Base-by-base conservation (phyloP, 257 asterid genomes). In the Agastache rugosa region DNA sequence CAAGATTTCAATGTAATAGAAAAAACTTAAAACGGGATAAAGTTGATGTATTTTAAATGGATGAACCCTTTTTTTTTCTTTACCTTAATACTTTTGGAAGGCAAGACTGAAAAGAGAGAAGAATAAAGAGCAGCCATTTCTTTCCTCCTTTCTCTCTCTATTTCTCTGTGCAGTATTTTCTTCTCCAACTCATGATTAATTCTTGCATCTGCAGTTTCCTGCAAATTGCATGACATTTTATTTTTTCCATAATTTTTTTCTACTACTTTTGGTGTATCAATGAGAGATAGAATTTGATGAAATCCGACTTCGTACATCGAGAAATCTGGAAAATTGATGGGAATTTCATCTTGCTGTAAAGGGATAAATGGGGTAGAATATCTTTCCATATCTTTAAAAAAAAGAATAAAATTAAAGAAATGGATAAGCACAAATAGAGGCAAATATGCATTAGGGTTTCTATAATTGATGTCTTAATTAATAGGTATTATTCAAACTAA, bases 81-180 rank as follows among this genome's bases (percentile, higher is more conserved):
- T 14, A 87, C 90, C 88, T 83, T 82, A 29, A 83, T 69, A 70
- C 25, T 71, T 19, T 84, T 85, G 11, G 73, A 48, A 63, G 87
- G 85, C 72, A 85, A 85, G 50, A 71, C 67, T 29, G 84, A 69
- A 64, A 80, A 82, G 25, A 88, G 93, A 62, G 85, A 78, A 35
- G 59, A 51, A 58, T 77, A 66, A 77, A 88, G 93, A 53, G 17
- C 45, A 16, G 89, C 66, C 87, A 85, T 85, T 70, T 77, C 89
- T 75, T 75, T 80, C 67, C 87, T 78, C 27, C 93, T 85, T 71
- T 82, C 82, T 44, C 89, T 75, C 73, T 87, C 93, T 15, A 82
- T 63, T 9, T 83, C 87, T 48, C 84, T 72, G 55, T 83, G 89
- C 51, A 60, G 41, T 8, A 62, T 54, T 73, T 79, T 85, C 80